These are phyloP conservation scores for Agrocybe chaxingu DNA, from an alignment of 768 basidiomycete genomes.

Conservation along the genomic window DNA sequence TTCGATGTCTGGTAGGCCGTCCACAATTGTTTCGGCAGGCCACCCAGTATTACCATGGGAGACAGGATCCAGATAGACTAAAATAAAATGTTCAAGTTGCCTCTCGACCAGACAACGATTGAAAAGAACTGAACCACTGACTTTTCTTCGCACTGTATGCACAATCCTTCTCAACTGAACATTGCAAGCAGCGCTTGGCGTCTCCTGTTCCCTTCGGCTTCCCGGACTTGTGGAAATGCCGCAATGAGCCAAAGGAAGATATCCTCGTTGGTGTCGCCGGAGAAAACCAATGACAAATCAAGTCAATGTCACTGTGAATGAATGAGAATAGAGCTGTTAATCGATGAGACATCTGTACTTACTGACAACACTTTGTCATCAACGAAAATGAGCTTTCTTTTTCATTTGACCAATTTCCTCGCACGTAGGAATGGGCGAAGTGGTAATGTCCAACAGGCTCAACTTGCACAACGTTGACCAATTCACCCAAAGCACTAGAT, in stretches of 20 bases:
- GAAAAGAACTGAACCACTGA: constrained; percentile 25
- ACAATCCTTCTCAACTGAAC: constrained; percentile 68
- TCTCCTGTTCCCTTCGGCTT: constrained; percentile 70
- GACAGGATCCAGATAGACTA: constrained; percentile 84
- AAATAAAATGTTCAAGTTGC: not conserved
- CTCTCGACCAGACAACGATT: not conserved
- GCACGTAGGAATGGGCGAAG: constrained; percentile 87
- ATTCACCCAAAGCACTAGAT: constrained; percentile 68
- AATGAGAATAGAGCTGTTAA: not conserved
- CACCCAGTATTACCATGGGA: constrained; percentile 50
- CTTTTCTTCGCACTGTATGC: constrained; percentile 87
- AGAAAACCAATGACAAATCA: constrained; percentile 74
- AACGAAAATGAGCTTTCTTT: constrained; percentile 71
- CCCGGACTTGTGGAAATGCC: constrained; percentile 70
- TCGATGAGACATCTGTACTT: constrained; percentile 21
- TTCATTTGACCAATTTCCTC: constrained; percentile 78
- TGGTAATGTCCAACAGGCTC: constrained; percentile 88
- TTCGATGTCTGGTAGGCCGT: constrained; percentile 85
- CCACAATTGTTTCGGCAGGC: constrained; percentile 69
- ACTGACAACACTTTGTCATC: constrained; percentile 93
- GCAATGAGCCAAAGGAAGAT: constrained; percentile 84
- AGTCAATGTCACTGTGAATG: constrained; percentile 71
- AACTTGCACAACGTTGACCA: constrained; percentile 80
- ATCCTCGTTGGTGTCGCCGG: constrained; percentile 64
- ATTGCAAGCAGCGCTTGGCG: constrained; percentile 75